phyloP scores from a whole-genome alignment of 768 basidiomycete species.

The Trametes villosa region DNA sequence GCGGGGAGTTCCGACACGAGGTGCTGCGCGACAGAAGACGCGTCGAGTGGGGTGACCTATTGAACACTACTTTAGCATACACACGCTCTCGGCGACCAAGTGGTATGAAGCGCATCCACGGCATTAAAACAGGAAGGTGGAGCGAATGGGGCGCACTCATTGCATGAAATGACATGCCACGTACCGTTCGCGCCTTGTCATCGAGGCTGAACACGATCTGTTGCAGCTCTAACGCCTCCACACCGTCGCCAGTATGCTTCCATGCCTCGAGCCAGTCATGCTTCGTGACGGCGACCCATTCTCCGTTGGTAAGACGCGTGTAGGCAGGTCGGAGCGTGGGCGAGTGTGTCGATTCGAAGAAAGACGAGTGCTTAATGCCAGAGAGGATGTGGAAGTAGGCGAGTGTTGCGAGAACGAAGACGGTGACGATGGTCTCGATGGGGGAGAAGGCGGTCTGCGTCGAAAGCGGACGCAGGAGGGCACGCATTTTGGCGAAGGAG shows the following conservation, averaged over 20 bases:
- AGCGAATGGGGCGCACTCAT: background rate
- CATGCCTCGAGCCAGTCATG: constrained; percentile 50
- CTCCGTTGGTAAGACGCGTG: constrained; percentile 53
- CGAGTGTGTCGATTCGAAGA: constrained; percentile 63
- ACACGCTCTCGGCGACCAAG: no score
- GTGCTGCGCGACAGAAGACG: constrained; percentile 52
- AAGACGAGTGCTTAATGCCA: constrained; percentile 86
- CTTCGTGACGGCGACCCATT: constrained; percentile 69
- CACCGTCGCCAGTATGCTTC: constrained; percentile 32
- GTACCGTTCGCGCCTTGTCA: constrained; percentile 39
- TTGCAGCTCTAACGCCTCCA: constrained; percentile 66
- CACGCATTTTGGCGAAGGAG: constrained; percentile 48
- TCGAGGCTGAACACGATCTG: constrained; percentile 70
- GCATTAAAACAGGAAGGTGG: background rate
- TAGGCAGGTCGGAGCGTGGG: constrained; percentile 58
- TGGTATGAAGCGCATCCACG: background rate
- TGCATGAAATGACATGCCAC: constrained; percentile 24
- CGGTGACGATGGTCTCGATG: constrained; percentile 89
- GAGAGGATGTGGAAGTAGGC: constrained; percentile 94
- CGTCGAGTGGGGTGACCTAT: constrained; percentile 38
- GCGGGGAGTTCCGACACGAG: constrained; percentile 47
- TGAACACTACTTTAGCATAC: constrained; percentile 11
- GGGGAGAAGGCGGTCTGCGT: constrained; percentile 75
- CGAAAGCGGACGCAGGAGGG: constrained; percentile 68
- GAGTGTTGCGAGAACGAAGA: constrained; percentile 87